Conservation (phyloP, 352 stramenopile species). For the Lagenidium giganteum region DNA sequence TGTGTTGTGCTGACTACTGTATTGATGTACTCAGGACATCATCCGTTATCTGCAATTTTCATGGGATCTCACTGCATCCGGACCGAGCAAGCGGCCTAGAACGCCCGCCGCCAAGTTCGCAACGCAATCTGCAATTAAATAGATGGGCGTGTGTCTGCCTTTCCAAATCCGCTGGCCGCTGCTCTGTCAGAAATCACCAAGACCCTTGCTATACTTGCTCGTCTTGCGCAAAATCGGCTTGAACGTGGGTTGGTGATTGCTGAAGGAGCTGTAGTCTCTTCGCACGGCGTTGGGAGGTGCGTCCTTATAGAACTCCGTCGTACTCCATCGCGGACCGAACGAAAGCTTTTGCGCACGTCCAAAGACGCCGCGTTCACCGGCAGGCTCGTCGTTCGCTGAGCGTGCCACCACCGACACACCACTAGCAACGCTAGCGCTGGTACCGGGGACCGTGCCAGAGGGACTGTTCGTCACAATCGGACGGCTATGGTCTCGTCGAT, state of each 20-base stretch:
- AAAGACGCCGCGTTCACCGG: constrained; percentile 40
- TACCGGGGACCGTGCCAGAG: no score
- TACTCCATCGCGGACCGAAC: constrained; percentile 55
- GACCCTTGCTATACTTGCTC: no score
- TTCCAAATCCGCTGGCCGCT: no score
- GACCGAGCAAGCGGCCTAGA: background rate
- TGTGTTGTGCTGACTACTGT: constrained; percentile 3
- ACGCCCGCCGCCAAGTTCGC: background rate
- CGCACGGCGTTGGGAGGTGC: constrained; percentile 24
- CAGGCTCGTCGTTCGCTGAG: constrained; percentile 13
- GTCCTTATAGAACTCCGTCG: constrained; percentile 45
- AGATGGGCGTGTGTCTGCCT: no score
- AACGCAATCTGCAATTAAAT: no score
- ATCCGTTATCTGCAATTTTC: constrained; percentile 41
- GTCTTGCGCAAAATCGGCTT: no score
- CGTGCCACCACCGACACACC: background rate
- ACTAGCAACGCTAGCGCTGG: background rate
- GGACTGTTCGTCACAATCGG: constrained; percentile 6
- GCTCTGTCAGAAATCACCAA: no score
- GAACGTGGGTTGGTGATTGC: no score
- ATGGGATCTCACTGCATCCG: constrained; percentile 19
- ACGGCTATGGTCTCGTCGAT: constrained; percentile 23
- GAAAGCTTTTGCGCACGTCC: constrained; percentile 47
- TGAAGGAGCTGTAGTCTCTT: no score
- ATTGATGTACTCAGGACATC: constrained; percentile 32